Evolutionary conservation across 148 eudicot species (phyloP).

Genomic region (Arbutus unedo): DNA sequence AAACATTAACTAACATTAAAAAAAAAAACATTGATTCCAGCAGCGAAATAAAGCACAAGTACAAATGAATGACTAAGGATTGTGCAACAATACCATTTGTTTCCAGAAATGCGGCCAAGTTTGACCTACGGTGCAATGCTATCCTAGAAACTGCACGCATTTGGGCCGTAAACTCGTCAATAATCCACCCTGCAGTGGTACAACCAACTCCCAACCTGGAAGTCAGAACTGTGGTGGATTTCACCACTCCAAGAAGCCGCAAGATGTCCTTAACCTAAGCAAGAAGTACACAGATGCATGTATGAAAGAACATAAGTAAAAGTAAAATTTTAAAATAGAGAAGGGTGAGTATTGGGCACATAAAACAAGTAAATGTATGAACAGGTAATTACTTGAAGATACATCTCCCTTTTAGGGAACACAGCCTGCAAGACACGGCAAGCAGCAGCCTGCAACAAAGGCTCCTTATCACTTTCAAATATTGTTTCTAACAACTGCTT

Average conservation of each 20-base stretch:
- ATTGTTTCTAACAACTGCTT: slow-evolving; percentile 75
- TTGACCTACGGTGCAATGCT: slow-evolving; percentile 86
- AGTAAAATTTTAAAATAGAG: slow-evolving; percentile 6
- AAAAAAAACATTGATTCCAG: not conserved
- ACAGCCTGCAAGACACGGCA: slow-evolving; percentile 87
- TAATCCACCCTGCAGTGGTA: slow-evolving; percentile 78
- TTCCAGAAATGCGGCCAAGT: slow-evolving; percentile 82
- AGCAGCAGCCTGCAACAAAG: slow-evolving; percentile 85
- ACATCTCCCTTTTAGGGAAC: slow-evolving; percentile 72
- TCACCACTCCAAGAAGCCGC: slow-evolving; percentile 91
- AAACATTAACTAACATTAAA: not conserved
- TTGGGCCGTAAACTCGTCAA: slow-evolving; percentile 94
- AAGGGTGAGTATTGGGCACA: not conserved
- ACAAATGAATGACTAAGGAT: not conserved
- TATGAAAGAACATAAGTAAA: slow-evolving; percentile 5
- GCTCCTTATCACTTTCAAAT: slow-evolving; percentile 91
- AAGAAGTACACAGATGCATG: slow-evolving; percentile 14
- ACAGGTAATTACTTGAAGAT: slow-evolving; percentile 63
- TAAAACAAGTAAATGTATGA: not conserved
- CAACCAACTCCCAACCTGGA: slow-evolving; percentile 85
- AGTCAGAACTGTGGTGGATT: slow-evolving; percentile 61
- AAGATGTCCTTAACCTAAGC: slow-evolving; percentile 86
- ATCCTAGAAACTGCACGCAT: slow-evolving; percentile 97
- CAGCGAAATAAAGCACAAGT: not conserved
- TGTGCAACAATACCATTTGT: slow-evolving; percentile 58